Percentiles rank a stretch among this genome's conserved stretches.
Conservation (phyloP, 2,329 filamentous ascomycete genomes). For the Pseudogymnoascus pannorum region DNA sequence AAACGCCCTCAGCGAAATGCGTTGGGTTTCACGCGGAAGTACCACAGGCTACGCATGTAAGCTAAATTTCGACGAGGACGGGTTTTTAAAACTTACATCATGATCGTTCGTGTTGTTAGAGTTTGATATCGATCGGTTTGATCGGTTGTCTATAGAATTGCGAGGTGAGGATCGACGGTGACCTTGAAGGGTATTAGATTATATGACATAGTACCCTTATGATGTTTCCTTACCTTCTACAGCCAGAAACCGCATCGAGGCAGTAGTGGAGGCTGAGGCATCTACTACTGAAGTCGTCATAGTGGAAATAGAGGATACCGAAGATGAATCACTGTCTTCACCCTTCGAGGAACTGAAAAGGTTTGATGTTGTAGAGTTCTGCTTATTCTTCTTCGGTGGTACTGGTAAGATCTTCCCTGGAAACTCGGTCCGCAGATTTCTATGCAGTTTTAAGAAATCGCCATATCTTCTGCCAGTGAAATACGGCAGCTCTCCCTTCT, state of each 20-base stretch:
- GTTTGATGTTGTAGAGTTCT: slow-evolving; percentile 57
- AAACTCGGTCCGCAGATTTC: slow-evolving; percentile 71
- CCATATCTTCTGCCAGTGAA: slow-evolving; percentile 83
- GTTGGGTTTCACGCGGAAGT: slow-evolving; percentile 80
- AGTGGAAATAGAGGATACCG: slow-evolving; percentile 50
- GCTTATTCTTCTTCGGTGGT: slow-evolving; percentile 87
- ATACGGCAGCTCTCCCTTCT: slow-evolving; percentile 64
- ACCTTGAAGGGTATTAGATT: slow-evolving; percentile 14
- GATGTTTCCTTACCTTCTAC: slow-evolving; percentile 34
- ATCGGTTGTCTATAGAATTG: slow-evolving; percentile 25
- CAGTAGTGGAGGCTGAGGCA: slow-evolving; percentile 8
- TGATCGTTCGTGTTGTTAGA: slow-evolving; percentile 1
- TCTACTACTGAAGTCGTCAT: slow-evolving; percentile 17
- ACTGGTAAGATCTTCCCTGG: slow-evolving; percentile 85
- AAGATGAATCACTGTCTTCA: slow-evolving; percentile 68
- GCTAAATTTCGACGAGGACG: neutral
- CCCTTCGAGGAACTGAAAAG: slow-evolving; percentile 46
- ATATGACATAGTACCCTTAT: neutral
- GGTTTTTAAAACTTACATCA: neutral
- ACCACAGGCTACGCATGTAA: slow-evolving; percentile 24
- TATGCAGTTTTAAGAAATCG: slow-evolving; percentile 76
- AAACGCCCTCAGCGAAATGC: slow-evolving; percentile 85
- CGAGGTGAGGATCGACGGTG: slow-evolving; percentile 14
- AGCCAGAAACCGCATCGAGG: slow-evolving; percentile 31
- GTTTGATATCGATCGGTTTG: slow-evolving; percentile 29